Percentiles rank a stretch among this genome's conserved stretches.
Evolutionary conservation across 495 filamentous ascomycete genomes (phyloP).

Genomic region (Schizothecium vesticola): DNA sequence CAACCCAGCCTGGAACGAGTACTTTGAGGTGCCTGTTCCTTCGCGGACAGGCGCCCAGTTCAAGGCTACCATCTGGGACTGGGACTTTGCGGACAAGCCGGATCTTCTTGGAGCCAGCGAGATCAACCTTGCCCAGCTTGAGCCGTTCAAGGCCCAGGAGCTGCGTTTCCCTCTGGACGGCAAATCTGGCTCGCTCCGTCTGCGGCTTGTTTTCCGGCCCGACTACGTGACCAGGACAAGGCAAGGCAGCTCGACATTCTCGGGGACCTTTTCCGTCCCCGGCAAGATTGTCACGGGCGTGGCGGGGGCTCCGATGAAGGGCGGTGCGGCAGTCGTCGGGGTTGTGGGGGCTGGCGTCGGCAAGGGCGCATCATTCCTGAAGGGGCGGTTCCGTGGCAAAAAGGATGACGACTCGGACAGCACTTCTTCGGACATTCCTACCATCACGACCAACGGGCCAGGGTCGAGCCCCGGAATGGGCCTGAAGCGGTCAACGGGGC

Average conservation of each 20-base stretch:
- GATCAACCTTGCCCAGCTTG: slow-evolving; percentile 78
- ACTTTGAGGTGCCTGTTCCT: slow-evolving; percentile 76
- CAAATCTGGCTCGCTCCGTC: slow-evolving; percentile 75
- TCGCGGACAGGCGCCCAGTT: slow-evolving; percentile 84
- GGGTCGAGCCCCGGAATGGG: slow-evolving; percentile 33
- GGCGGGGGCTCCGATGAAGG: slow-evolving; percentile 84
- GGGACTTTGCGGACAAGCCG: slow-evolving; percentile 88
- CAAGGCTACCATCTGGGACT: slow-evolving; percentile 81
- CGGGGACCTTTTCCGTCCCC: slow-evolving; percentile 84
- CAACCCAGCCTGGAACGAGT: slow-evolving; percentile 91
- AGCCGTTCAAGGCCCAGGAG: slow-evolving; percentile 74
- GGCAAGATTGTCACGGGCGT: slow-evolving; percentile 79
- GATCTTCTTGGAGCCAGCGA: slow-evolving; percentile 72
- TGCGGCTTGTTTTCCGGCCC: slow-evolving; percentile 90
- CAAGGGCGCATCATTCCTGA: slow-evolving; percentile 84
- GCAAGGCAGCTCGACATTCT: slow-evolving; percentile 90
- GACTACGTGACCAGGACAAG: slow-evolving; percentile 83
- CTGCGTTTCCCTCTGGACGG: slow-evolving; percentile 74
- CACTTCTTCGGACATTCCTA: slow-evolving; percentile 38
- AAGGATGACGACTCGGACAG: slow-evolving; percentile 51
- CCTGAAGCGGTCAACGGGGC: slow-evolving; percentile 30
- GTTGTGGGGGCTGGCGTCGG: slow-evolving; percentile 71
- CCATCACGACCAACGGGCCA: slow-evolving; percentile 36
- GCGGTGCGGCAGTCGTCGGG: slow-evolving; percentile 66
- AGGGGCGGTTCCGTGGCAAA: slow-evolving; percentile 64